These are phyloP conservation scores for Dactylellina leptospora DNA, from an alignment of 2,329 filamentous ascomycete genomes.

Conservation along the genomic window DNA sequence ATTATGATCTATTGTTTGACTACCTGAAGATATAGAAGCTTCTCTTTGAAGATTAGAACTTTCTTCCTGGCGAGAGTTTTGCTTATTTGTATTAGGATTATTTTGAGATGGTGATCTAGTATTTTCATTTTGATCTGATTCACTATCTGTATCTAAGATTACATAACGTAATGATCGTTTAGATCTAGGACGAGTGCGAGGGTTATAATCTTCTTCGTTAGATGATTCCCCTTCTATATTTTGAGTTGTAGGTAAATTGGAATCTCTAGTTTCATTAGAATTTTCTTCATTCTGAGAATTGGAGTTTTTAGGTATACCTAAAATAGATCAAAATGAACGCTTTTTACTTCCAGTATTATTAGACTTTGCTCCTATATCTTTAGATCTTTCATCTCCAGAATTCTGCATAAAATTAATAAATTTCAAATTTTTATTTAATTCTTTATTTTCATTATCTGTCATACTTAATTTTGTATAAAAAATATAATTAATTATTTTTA, in stretches of 20 bases:
- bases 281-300: slow-evolving; percentile 25
- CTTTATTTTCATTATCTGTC: slow-evolving; percentile 17
- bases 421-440: slow-evolving; percentile 22
- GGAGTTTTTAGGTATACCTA: slow-evolving; percentile 23
- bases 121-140: slow-evolving; percentile 25
- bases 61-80: too few relatives aligned
- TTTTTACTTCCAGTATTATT: slow-evolving; percentile 34
- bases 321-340: slow-evolving; percentile 33
- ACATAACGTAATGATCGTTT: not conserved
- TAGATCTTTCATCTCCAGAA: slow-evolving; percentile 11
- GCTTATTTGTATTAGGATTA: too few relatives aligned
- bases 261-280: slow-evolving; percentile 19
- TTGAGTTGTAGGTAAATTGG: slow-evolving; percentile 36
- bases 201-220: slow-evolving; percentile 35
- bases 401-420: slow-evolving; percentile 38
- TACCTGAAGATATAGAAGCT: slow-evolving; percentile 20
- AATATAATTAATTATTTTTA: slow-evolving; percentile 30
- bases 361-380: slow-evolving; percentile 17
- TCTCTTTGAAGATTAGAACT: too few relatives aligned
- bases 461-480: slow-evolving; percentile 23
- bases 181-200: slow-evolving; percentile 25
- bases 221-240: slow-evolving; percentile 11
- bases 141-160: slow-evolving; percentile 2
- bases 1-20: slow-evolving; percentile 10
- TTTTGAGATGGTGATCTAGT: slow-evolving; percentile 18